Evolutionary conservation across 208 protist genomes (phyloP).

Genomic region (Acanthamoeba castellanii): DNA sequence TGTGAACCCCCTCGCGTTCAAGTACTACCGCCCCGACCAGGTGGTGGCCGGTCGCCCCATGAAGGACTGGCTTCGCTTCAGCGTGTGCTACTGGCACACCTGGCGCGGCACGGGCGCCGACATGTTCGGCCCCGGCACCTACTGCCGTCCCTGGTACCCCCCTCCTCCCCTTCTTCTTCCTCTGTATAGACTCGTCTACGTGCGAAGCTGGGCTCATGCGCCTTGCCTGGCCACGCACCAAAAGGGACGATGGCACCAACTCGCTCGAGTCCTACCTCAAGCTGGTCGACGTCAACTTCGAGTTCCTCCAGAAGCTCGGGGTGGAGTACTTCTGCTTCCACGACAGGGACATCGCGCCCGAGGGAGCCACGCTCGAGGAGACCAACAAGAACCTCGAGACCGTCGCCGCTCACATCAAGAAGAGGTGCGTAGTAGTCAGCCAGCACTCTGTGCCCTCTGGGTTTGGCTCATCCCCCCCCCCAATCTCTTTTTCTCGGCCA

Average conservation of each 20-base stretch:
- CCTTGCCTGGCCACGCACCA: background rate
- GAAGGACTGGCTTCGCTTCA: slow-evolving; percentile 79
- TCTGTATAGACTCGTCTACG: background rate
- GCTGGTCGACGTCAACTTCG: slow-evolving; percentile 71
- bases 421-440: background rate
- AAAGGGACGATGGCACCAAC: slow-evolving; percentile 76
- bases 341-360: slow-evolving; percentile 80
- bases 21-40: slow-evolving; percentile 77
- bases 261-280: slow-evolving; percentile 61
- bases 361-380: slow-evolving; percentile 76
- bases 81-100: slow-evolving; percentile 80
- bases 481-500: too few species aligned
- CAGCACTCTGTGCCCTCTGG: background rate
- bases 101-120: slow-evolving; percentile 74
- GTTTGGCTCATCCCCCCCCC: background rate
- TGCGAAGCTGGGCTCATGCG: background rate
- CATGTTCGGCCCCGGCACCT: slow-evolving; percentile 59
- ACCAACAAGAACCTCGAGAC: slow-evolving; percentile 78
- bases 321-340: slow-evolving; percentile 83
- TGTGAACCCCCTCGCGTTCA: slow-evolving; percentile 68
- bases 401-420: slow-evolving; percentile 72
- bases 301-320: slow-evolving; percentile 78
- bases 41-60: slow-evolving; percentile 76
- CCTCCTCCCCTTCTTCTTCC: background rate
- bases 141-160: slow-evolving; percentile 39